Percentiles rank a stretch among this genome's conserved stretches.
Evolutionary conservation across 495 filamentous ascomycete genomes (phyloP).

Genomic region (Xylaria curta): DNA sequence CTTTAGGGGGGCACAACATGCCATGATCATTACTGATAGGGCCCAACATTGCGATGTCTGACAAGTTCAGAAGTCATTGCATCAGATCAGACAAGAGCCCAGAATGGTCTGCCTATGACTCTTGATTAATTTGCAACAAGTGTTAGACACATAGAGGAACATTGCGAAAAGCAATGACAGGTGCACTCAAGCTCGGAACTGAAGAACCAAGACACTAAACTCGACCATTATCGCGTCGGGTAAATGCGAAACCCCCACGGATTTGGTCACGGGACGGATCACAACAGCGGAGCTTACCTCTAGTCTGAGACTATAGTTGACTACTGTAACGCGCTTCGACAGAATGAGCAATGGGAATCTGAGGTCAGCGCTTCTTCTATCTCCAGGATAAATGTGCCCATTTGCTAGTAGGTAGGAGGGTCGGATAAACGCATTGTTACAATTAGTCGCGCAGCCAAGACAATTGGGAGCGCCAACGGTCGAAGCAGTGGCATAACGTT

Average conservation of each 20-base stretch:
- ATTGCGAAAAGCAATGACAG: neutral
- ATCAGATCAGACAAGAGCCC: neutral
- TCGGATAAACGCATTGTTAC: neutral
- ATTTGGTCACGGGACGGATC: slow-evolving; percentile 23
- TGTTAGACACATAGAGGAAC: neutral
- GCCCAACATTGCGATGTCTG: slow-evolving; percentile 1
- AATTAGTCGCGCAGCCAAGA: neutral
- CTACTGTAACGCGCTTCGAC: slow-evolving; percentile 15
- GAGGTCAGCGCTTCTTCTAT: slow-evolving; percentile 21
- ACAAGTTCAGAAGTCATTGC: neutral
- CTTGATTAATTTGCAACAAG: neutral
- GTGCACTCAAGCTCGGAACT: neutral
- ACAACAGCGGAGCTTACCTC: slow-evolving; percentile 22
- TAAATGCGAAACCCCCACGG: slow-evolving; percentile 16
- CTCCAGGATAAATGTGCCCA: slow-evolving; percentile 4
- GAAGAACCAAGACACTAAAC: neutral
- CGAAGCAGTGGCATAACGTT: neutral
- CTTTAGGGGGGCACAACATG: neutral
- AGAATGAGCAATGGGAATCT: slow-evolving; percentile 18
- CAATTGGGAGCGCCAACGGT: neutral
- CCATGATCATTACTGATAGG: neutral
- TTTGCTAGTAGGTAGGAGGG: neutral
- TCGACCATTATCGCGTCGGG: neutral
- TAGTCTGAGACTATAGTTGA: neutral
- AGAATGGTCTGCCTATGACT: neutral